Percentiles rank a stretch among this genome's conserved stretches.
These are phyloP conservation scores for Solanum bulbocastanum DNA, from an alignment of 257 asterid species.

Conservation along the genomic window DNA sequence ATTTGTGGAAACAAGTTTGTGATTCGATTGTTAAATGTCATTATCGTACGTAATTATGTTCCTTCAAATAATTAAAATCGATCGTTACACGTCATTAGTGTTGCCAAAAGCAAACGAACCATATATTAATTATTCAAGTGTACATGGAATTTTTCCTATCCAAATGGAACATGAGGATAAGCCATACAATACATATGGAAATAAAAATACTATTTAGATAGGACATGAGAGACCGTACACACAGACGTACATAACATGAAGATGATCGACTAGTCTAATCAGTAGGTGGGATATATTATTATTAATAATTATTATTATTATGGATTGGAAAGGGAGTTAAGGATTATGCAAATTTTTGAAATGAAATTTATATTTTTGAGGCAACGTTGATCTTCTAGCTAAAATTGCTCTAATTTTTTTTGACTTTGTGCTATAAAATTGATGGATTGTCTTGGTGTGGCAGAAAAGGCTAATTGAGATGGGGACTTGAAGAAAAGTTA, in stretches of 20 bases:
- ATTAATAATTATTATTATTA: not conserved
- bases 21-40: not conserved
- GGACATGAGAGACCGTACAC: slow-evolving; percentile 21
- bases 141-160: not conserved
- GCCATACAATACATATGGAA: not conserved
- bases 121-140: not conserved
- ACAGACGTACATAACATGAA: slow-evolving; percentile 9
- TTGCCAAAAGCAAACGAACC: not conserved
- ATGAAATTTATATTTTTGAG: not conserved
- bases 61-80: not conserved
- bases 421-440: slow-evolving; percentile 7
- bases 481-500: slow-evolving; percentile 49
- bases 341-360: not conserved
- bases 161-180: not conserved
- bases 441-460: slow-evolving; percentile 48
- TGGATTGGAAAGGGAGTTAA: slow-evolving; percentile 15
- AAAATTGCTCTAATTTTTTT: slow-evolving; percentile 14
- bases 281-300: slow-evolving; percentile 14
- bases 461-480: slow-evolving; percentile 34
- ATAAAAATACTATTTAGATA: not conserved
- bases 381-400: not conserved
- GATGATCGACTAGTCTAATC: slow-evolving; percentile 38
- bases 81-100: not conserved
- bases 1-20: not conserved
- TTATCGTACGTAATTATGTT: not conserved